Percentiles rank a stretch among this genome's conserved stretches.
Evolutionary conservation across 2,329 filamentous ascomycete species (phyloP).

Genomic region (Penicillium sumatraense): DNA sequence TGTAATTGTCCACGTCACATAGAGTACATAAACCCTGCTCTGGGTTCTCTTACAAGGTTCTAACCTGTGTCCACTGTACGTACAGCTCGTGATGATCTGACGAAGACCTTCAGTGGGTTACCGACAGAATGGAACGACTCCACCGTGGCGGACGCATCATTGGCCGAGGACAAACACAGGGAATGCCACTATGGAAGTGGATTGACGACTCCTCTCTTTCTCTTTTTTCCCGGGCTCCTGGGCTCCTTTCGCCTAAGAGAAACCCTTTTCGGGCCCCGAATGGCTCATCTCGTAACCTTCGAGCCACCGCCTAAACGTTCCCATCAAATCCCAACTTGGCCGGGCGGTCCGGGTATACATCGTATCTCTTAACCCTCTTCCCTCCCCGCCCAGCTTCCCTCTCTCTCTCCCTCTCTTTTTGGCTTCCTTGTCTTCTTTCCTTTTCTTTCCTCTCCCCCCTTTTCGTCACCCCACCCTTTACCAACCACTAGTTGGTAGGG

Average conservation of each 20-base stretch:
- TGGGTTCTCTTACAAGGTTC: too few species aligned
- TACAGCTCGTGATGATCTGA: too few species aligned
- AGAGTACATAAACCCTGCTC: too few species aligned
- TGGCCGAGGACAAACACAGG: not conserved
- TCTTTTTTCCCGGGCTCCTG: too few species aligned
- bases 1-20: too few species aligned
- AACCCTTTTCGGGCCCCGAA: not conserved
- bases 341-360: not conserved
- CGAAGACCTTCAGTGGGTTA: not conserved
- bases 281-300: not conserved
- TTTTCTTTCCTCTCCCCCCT: not conserved
- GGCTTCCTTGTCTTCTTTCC: not conserved
- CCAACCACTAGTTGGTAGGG: too few species aligned
- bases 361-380: not conserved
- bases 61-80: not conserved
- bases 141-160: conserved; percentile 1
- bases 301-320: conserved; percentile 2
- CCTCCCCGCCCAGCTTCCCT: not conserved
- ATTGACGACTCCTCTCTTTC: conserved; percentile 6
- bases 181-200: not conserved
- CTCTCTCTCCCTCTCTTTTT: not conserved
- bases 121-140: not conserved
- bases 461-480: not conserved
- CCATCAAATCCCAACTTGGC: not conserved
- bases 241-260: not conserved